Conservation (phyloP, 495 filamentous ascomycete species). For the Cairneyella variabilis region DNA sequence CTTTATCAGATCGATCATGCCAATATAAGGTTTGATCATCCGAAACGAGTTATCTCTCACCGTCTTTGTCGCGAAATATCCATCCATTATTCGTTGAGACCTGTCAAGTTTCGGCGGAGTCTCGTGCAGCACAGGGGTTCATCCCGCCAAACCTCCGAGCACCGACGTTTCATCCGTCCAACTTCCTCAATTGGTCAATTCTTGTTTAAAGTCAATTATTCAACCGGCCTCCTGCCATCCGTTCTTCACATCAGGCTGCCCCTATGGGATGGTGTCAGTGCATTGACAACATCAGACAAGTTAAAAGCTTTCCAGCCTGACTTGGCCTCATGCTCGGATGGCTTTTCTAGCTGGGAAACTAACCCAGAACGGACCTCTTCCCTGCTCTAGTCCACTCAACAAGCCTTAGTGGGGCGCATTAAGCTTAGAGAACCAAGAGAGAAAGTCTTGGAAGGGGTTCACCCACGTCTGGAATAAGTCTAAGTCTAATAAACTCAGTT, state of each 20-base stretch:
- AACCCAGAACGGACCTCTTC: not conserved
- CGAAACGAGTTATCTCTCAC: slow-evolving; percentile 16
- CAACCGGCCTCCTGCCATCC: slow-evolving; percentile 14
- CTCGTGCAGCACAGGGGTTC: slow-evolving; percentile 14
- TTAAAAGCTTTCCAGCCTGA: slow-evolving; percentile 2
- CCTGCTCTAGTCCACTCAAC: not conserved
- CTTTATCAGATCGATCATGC: slow-evolving; percentile 10
- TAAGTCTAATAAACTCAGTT: slow-evolving; percentile 19
- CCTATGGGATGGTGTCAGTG: slow-evolving; percentile 13
- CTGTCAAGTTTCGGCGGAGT: slow-evolving; percentile 23
- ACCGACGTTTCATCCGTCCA: not conserved
- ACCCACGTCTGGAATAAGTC: slow-evolving; percentile 5
- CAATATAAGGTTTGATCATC: not conserved
- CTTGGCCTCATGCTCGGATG: slow-evolving; percentile 8
- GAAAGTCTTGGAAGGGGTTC: not conserved
- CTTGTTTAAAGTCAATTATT: slow-evolving; percentile 14
- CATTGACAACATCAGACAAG: slow-evolving; percentile 18
- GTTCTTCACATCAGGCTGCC: not conserved
- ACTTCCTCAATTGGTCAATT: slow-evolving; percentile 6
- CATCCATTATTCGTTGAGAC: slow-evolving; percentile 17
- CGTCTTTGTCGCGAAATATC: slow-evolving; percentile 13
- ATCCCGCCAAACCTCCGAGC: slow-evolving; percentile 7
- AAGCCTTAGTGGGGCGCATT: slow-evolving; percentile 7
- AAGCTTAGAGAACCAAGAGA: slow-evolving; percentile 8
- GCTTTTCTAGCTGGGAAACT: not conserved